Evolutionary conservation across 2,329 filamentous ascomycete species (phyloP), one percentile per base, ranked within the genome.

Genomic region (Truncatella angustata): DNA sequence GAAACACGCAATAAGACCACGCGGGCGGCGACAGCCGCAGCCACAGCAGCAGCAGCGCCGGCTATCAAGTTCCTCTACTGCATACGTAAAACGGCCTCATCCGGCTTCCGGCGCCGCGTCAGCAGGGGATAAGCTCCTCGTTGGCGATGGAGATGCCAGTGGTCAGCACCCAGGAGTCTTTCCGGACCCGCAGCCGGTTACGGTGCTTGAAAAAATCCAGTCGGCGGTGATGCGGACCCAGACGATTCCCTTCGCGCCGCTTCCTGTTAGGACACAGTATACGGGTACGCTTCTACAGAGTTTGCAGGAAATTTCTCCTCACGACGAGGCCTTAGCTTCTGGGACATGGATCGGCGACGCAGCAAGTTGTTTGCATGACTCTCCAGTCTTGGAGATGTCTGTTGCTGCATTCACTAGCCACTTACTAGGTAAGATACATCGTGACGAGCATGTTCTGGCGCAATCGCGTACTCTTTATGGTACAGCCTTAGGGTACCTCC

Each of bases 1-100:
- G 44, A 54, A 54, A 36, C 49, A 54, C 39, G 43, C 39, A 20
- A 49, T 54, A 35, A 52, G 35, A 40, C 37, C 44, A 30, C 53
- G 50, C 37, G 53, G 44, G 40, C 49, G 43, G 20, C 32, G 42
- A 21, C 24, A 50, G 24, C n/a, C 34, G 7, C 21, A 44, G 40
- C 23, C n/a, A n/a, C 49, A 42, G 20, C 32, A 35, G 28, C 24
- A 50, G 24, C n/a, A 21, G 7, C 21, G 28, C 21, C 23, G 26
- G 39, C 21, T 21, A 12, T 14, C 16, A 21, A 21, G 10, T 3
- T 44, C 40, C 21, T 26, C 40, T 12, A 24, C 28, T 26, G 35
- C 35, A 20, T n/a, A 44, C 11, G 50, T 35, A 10, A 47, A 43
- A 34, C 42, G 43, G 34, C 43, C 42, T 20, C 28, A 10, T 23